Evolutionary conservation across 805 yeast species (phyloP), one percentile per base, ranked within the genome.

Genomic region (Monosporozyma servazzii): DNA sequence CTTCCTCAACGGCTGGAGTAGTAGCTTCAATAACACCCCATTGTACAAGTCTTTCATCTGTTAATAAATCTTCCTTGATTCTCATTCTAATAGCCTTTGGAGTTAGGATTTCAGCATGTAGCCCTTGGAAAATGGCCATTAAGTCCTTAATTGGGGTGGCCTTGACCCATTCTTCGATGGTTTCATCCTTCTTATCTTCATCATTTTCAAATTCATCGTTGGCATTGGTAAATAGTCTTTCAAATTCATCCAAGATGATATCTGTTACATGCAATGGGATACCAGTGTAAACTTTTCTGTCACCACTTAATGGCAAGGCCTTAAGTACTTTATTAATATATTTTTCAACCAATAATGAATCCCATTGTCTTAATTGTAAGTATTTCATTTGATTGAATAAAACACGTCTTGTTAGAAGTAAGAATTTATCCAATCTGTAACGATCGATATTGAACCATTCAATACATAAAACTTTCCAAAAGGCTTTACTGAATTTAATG

Each of bases 381-480:
- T 81, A 77, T 57, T 72, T 74, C 58, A 93, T 73, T 58, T 78
- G 80, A 60, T 80, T 84, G 55, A 80, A 78, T 25, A 88, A 68
- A 7, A 82, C 85, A 61, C 89, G 76, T 74, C 99, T 82, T 56
- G 90, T 77, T 58, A 93, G 72, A 69, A 90, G 69, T 59, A 86
- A 80, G 68, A 77, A 93, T 70, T 93, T 93, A 69, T 93, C 96
- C 50, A 90, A 65, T 71, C 99, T 81, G 79, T 74, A 75, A 52
- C 85, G 84, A 69, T 91, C 98, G 50, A 93, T 77, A 7, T 75
- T 73, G 49, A 80, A 75, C 98, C 98, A 93, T 67, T 93, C 96
- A 52, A 81, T 75, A 53, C 77, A 72, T 60, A 89, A 78, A 17
- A 91, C 78, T 27, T 69, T 70, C 96, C 96, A 93, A 65, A 88